These are phyloP conservation scores for Selaginella moellendorffii DNA, from an alignment of 75 land plant genomes.

Conservation along the genomic window DNA sequence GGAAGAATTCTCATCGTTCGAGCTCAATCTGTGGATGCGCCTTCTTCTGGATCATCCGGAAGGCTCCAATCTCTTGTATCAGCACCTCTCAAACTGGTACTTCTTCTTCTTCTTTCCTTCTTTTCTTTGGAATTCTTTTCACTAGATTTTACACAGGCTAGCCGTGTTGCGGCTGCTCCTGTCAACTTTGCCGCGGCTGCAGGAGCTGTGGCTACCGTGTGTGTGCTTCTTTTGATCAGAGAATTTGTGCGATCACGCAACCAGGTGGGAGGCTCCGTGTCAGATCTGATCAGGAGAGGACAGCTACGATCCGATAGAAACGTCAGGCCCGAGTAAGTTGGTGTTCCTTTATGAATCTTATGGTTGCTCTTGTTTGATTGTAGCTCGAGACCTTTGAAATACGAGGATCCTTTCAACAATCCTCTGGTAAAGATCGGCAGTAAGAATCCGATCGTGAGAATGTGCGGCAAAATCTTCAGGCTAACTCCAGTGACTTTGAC, in stretches of 20 bases:
- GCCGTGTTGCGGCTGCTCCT: constrained; percentile 9
- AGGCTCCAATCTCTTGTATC: not conserved
- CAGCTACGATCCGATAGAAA: constrained; percentile 77
- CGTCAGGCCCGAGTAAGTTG: constrained; percentile 73
- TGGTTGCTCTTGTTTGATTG: not conserved
- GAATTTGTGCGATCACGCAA: constrained; percentile 26
- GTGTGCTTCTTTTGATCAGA: constrained; percentile 33
- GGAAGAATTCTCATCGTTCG: not conserved
- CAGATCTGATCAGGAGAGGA: constrained; percentile 79
- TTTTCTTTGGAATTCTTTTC: too few relatives aligned
- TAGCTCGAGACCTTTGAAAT: constrained; percentile 65
- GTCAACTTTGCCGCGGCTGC: constrained; percentile 33
- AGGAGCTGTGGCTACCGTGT: constrained; percentile 24
- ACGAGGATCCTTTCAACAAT: constrained; percentile 87
- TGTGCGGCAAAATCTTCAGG: constrained; percentile 83
- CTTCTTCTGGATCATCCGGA: not conserved
- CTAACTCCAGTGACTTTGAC: constrained; percentile 78
- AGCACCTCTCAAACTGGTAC: not conserved
- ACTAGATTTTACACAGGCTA: not conserved
- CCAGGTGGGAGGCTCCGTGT: constrained; percentile 49
- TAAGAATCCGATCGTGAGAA: constrained; percentile 50
- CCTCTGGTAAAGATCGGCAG: constrained; percentile 61
- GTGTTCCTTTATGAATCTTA: not conserved
- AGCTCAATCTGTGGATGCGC: not conserved
- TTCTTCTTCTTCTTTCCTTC: not conserved